Evolutionary conservation across 1,284 basidiomycete genomes (phyloP).

Genomic region (Rhodotorula sp.): DNA sequence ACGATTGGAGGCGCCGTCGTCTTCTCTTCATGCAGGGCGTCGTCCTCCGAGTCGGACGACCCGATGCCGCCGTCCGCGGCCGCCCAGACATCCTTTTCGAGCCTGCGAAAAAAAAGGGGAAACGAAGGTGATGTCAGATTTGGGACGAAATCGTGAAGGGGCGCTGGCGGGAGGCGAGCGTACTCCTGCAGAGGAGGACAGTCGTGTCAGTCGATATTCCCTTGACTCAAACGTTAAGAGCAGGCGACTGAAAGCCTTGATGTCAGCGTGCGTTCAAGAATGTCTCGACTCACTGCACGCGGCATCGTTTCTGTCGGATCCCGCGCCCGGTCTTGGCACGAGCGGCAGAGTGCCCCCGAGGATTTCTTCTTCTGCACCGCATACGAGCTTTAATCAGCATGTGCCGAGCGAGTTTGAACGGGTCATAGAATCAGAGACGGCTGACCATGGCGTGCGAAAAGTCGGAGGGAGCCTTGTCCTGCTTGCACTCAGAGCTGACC

Average conservation of each 20-base stretch:
- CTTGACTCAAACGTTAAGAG: too few species aligned
- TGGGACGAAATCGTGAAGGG: too few species aligned
- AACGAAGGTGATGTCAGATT: too few species aligned
- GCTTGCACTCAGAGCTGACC: not conserved
- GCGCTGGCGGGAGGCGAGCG: not conserved
- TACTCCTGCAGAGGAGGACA: slow-evolving; percentile 3
- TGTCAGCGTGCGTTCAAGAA: too few species aligned
- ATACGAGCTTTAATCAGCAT: too few species aligned
- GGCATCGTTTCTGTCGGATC: not conserved
- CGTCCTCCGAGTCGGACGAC: not conserved
- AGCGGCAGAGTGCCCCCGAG: not conserved
- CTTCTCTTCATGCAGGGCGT: not conserved
- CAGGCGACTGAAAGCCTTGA: too few species aligned
- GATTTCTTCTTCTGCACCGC: not conserved
- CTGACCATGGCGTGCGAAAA: not conserved
- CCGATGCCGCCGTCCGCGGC: not conserved
- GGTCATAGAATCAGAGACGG: too few species aligned
- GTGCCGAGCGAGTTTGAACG: too few species aligned
- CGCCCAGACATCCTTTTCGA: slow-evolving; percentile 1
- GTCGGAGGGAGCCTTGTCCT: too few species aligned
- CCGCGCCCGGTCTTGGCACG: not conserved
- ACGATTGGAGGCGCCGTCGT: not conserved
- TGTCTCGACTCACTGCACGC: not conserved
- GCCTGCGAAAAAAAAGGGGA: not conserved
- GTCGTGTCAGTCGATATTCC: not conserved